phyloP scores from a whole-genome alignment of 1,284 basidiomycete species.

The Cryptococcus deneoformans region DNA sequence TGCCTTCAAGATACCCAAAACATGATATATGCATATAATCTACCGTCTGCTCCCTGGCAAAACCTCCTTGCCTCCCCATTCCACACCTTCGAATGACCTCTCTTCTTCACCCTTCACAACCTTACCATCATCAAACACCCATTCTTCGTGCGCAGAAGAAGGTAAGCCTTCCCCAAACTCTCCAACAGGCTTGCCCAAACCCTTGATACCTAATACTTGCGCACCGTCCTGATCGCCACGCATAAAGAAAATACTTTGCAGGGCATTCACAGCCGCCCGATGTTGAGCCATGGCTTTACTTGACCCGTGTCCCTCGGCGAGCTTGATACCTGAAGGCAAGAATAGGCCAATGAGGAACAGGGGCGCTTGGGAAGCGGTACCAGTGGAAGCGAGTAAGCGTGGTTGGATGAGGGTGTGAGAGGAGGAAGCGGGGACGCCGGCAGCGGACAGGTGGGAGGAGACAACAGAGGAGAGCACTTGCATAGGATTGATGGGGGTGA shows the following conservation, averaged over 20 bases:
- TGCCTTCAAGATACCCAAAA: neutral
- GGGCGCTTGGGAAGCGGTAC: conserved; percentile 81
- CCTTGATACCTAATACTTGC: neutral
- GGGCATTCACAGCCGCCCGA: conserved; percentile 59
- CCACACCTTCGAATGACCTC: conserved; percentile 7
- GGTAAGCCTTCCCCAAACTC: conserved; percentile 14
- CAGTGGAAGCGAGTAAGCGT: conserved; percentile 87
- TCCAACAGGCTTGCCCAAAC: conserved; percentile 1
- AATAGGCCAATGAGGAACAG: conserved; percentile 92
- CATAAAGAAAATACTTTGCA: conserved; percentile 42
- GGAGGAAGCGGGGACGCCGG: conserved; percentile 51
- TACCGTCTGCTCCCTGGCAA: conserved; percentile 2
- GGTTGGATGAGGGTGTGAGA: conserved; percentile 11
- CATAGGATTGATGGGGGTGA: conserved; percentile 77
- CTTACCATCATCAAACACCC: conserved; percentile 5
- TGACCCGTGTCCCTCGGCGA: conserved; percentile 90
- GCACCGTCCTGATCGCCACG: conserved; percentile 19
- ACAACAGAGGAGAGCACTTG: conserved; percentile 74
- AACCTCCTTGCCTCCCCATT: conserved; percentile 2
- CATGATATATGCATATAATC: conserved; percentile 1
- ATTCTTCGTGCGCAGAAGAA: conserved; percentile 8
- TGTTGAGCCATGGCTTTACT: conserved; percentile 95
- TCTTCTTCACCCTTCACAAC: conserved; percentile 4
- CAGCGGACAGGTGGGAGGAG: conserved; percentile 57
- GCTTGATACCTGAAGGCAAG: conserved; percentile 73